Percentiles rank a stretch among this genome's conserved stretches.
These are phyloP conservation scores for Phytophthora chlamydospora DNA, from an alignment of 352 stramenopile genomes.

Conservation along the genomic window DNA sequence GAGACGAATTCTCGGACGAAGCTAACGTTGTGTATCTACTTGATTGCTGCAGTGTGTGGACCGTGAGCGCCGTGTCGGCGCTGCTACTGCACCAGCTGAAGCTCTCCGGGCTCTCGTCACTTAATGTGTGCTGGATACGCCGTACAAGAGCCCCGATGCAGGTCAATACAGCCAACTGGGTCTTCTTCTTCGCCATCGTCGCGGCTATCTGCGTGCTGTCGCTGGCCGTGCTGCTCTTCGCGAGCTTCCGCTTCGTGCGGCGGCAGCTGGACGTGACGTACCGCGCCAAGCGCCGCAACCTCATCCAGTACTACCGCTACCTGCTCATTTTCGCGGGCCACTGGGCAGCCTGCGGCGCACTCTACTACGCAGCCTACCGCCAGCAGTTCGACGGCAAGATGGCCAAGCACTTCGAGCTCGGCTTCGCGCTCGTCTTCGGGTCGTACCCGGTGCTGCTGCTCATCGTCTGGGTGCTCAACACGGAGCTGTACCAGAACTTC, in stretches of 20 bases:
- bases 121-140: conserved; percentile 84
- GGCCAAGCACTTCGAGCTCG: conserved; percentile 62
- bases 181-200: conserved; percentile 66
- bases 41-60: conserved; percentile 64
- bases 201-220: conserved; percentile 61
- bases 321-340: conserved; percentile 75
- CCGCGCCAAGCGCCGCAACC: conserved; percentile 76
- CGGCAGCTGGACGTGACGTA: conserved; percentile 87
- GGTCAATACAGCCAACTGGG: conserved; percentile 72
- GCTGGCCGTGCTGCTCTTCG: conserved; percentile 77
- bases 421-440: conserved; percentile 72
- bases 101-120: conserved; percentile 64
- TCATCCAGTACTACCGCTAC: conserved; percentile 90
- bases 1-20: background rate
- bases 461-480: conserved; percentile 85
- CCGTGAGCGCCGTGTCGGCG: conserved; percentile 61
- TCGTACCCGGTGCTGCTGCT: conserved; percentile 76
- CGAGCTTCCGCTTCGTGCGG: conserved; percentile 85
- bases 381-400: conserved; percentile 65
- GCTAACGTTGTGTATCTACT: conserved; percentile 2
- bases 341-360: conserved; percentile 64
- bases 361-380: conserved; percentile 82
- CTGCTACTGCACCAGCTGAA: conserved; percentile 67
- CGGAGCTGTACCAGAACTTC: conserved; percentile 81
- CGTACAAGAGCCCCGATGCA: conserved; percentile 45